Evolutionary conservation across 2,329 filamentous ascomycete species (phyloP).

Genomic region (Ceratocystis albifundus): DNA sequence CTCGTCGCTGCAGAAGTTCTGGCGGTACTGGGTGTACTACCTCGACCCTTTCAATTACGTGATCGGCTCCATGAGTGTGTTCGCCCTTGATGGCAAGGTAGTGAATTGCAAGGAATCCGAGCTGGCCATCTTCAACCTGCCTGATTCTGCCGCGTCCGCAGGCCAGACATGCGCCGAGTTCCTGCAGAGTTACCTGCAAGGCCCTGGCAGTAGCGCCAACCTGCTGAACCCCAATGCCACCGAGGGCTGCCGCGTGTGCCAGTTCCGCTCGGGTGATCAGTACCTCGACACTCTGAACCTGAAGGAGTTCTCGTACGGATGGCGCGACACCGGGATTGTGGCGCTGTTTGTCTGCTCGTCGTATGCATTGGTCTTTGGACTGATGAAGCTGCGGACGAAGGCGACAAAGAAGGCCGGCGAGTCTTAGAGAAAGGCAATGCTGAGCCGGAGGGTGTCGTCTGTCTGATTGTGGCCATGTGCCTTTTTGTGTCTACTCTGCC

Average conservation of each 20-base stretch:
- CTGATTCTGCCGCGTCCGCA: constrained; percentile 26
- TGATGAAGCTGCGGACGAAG: constrained; percentile 42
- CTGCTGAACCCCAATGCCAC: constrained; percentile 50
- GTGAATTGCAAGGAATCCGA: constrained; percentile 40
- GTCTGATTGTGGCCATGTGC: no score
- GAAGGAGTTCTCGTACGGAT: constrained; percentile 50
- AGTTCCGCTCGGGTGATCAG: constrained; percentile 46
- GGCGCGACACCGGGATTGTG: constrained; percentile 52
- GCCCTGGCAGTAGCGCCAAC: constrained; percentile 38
- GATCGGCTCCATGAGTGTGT: constrained; percentile 44
- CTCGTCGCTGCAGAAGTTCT: constrained; percentile 49
- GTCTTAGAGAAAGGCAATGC: not conserved
- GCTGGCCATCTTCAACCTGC: constrained; percentile 42
- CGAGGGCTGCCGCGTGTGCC: constrained; percentile 47
- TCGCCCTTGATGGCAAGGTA: constrained; percentile 37
- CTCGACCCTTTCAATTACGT: constrained; percentile 52
- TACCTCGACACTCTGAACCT: constrained; percentile 51
- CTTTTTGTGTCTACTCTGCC: no score
- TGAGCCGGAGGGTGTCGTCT: not conserved
- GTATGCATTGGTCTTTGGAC: constrained; percentile 38
- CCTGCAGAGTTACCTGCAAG: constrained; percentile 40
- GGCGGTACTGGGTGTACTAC: constrained; percentile 55
- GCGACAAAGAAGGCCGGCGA: constrained; percentile 35
- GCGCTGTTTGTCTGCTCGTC: constrained; percentile 44
- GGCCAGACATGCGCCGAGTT: constrained; percentile 48